Percentiles rank a stretch among this genome's conserved stretches.
Evolutionary conservation across 345 rosid genomes (phyloP).

Genomic region (Zanthoxylum bungeanum): DNA sequence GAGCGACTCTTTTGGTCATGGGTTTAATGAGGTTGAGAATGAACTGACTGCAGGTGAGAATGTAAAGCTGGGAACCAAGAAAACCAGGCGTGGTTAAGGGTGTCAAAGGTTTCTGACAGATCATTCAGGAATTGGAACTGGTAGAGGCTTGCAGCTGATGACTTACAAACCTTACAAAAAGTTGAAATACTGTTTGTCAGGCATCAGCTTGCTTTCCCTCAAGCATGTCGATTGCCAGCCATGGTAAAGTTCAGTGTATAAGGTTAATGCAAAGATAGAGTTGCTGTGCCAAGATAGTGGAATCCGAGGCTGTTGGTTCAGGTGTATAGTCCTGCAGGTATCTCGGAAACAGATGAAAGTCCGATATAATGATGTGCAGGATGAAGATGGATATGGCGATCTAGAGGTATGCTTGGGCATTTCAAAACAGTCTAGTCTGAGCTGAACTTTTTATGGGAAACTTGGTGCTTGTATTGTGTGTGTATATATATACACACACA

Average conservation of each 20-base stretch:
- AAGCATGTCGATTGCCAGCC: conserved; percentile 45
- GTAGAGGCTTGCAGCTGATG: conserved; percentile 20
- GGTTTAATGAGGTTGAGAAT: conserved; percentile 49
- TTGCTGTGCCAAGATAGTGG: conserved; percentile 84
- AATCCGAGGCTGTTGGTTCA: conserved; percentile 98
- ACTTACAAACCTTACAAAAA: conserved; percentile 39
- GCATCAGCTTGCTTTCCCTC: conserved; percentile 48
- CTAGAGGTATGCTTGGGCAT: conserved; percentile 65
- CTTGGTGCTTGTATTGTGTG: background rate
- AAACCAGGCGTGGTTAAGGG: conserved; percentile 46
- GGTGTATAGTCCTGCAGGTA: conserved; percentile 73
- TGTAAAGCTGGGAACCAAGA: conserved; percentile 59
- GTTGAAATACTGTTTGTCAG: conserved; percentile 44
- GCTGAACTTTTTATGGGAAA: background rate
- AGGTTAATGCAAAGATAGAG: conserved; percentile 74
- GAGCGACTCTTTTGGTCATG: conserved; percentile 40
- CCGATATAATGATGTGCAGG: conserved; percentile 82
- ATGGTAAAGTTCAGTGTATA: conserved; percentile 33
- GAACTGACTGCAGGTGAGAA: conserved; percentile 49
- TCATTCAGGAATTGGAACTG: conserved; percentile 29
- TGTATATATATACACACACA: too few species aligned
- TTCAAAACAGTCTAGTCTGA: background rate
- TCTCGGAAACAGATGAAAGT: conserved; percentile 72
- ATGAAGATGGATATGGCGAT: conserved; percentile 52
- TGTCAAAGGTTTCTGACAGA: conserved; percentile 33